Conservation (phyloP, 2,329 filamentous ascomycete species). For the Cercospora zeae-maydis region DNA sequence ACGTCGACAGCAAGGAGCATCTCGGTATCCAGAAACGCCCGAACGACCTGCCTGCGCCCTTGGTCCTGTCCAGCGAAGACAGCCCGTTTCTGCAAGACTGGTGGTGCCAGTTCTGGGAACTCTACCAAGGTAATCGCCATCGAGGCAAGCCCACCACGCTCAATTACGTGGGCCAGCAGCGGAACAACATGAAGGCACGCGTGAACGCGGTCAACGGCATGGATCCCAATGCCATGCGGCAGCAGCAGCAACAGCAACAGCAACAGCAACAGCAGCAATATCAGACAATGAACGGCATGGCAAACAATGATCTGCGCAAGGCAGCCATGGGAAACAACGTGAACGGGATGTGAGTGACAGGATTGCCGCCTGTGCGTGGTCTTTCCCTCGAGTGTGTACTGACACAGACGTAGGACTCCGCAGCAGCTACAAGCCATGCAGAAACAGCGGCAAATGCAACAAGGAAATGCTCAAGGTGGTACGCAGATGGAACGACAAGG, state of each 20-base stretch:
- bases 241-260: not conserved
- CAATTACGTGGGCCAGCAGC: constrained; percentile 54
- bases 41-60: constrained; percentile 73
- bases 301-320: constrained; percentile 20
- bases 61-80: constrained; percentile 62
- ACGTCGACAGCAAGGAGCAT: constrained; percentile 72
- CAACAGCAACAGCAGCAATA: constrained; percentile 14
- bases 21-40: constrained; percentile 69
- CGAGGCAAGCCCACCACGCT: constrained; percentile 51
- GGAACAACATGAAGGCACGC: constrained; percentile 66
- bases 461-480: constrained; percentile 22
- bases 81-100: constrained; percentile 92
- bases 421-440: constrained; percentile 58
- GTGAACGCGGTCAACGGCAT: constrained; percentile 68
- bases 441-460: constrained; percentile 50
- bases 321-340: constrained; percentile 20
- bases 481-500: constrained; percentile 82
- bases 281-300: constrained; percentile 25
- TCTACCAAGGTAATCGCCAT: constrained; percentile 75
- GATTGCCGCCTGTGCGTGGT: not conserved
- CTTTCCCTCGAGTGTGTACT: not conserved
- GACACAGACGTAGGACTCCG: constrained; percentile 27
- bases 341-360: constrained; percentile 25
- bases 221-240: constrained; percentile 48
- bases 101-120: constrained; percentile 97